Base-by-base conservation (phyloP, 306 rosid species). In the Vachellia pachyceras region DNA sequence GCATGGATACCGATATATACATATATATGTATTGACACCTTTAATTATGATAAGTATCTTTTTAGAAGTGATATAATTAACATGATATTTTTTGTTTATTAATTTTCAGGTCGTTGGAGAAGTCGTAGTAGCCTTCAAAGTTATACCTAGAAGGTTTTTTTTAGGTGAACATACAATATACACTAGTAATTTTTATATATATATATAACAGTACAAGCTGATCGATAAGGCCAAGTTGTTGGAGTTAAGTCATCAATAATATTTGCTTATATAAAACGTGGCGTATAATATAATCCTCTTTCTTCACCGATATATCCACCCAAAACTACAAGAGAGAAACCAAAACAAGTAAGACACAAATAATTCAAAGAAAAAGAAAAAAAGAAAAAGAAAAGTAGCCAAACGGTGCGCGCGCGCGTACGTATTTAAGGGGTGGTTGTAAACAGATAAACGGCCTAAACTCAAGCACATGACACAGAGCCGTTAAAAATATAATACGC, bases 161-260 rank as follows among this genome's bases (percentile, higher is more conserved):
- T 42, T 42, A 8, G 46, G 46, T 42, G 46, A 42, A 10, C 46
- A 29, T 29, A 29, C 33, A 29, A 29, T 29, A 29, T 29, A 2
- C 33, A 29, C 33, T 29, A 29, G 33, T 29, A 29, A 29, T 29
- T 29, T 29, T 29, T 29, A 29, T 29, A 0, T 29, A 29, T 29
- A 29, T 29, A 29, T 29, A 29, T 29, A 29, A 29, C 33, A 29
- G 33, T 29, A 29, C 33, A 29, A 29, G 33, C 2, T 29, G 33
- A 29, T 29, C 33, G 33, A 2, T 29, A 29, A 29, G 45, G 22
- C 5, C 17, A 36, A 79, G 86, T 94, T 78, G 97, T 85, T 86
- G 95, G 78, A 75, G 94, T 90, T 90, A 85, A 91, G 95, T 88
- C 41, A 92, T 88, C 97, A 29, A 29, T 29, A 73, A 86, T 79